phyloP scores from a whole-genome alignment of 129 eudicot species.

The Flaveria sonorensis region DNA sequence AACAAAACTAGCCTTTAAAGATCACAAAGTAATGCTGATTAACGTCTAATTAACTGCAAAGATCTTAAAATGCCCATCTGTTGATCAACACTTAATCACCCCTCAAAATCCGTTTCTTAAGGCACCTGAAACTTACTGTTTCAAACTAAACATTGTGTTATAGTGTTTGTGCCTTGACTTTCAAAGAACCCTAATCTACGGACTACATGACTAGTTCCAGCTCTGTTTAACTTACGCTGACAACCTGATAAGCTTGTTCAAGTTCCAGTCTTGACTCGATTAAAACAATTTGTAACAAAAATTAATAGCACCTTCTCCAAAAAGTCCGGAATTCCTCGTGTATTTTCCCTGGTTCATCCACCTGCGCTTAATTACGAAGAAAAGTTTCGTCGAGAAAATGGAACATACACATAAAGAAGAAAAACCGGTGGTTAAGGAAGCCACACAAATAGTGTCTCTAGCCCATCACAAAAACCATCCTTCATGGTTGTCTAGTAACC shows the following conservation, averaged over 20 bases:
- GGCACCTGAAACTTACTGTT: neutral
- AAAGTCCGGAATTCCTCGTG: slow-evolving; percentile 88
- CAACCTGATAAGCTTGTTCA: neutral
- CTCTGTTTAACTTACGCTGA: too few relatives aligned
- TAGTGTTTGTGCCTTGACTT: too few relatives aligned
- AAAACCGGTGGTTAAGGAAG: neutral
- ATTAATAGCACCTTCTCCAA: slow-evolving; percentile 65
- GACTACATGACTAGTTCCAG: slow-evolving; percentile 24
- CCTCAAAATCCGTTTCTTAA: neutral
- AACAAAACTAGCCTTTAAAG: neutral
- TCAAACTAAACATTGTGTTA: neutral
- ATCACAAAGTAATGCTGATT: neutral
- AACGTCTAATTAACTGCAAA: neutral
- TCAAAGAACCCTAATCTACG: too few relatives aligned
- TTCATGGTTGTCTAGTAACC: slow-evolving; percentile 74
- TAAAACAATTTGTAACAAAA: too few relatives aligned
- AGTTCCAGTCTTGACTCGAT: neutral
- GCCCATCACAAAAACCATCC: slow-evolving; percentile 94
- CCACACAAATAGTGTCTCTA: slow-evolving; percentile 17
- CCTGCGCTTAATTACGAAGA: slow-evolving; percentile 43
- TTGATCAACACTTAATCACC: neutral
- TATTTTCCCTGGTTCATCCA: slow-evolving; percentile 91
- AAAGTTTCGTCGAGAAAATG: slow-evolving; percentile 14
- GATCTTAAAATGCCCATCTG: neutral
- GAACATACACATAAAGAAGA: neutral